Evolutionary conservation across 2,329 filamentous ascomycete species (phyloP), one percentile per base, ranked within the genome.

Genomic region (Seiridium cupressi): DNA sequence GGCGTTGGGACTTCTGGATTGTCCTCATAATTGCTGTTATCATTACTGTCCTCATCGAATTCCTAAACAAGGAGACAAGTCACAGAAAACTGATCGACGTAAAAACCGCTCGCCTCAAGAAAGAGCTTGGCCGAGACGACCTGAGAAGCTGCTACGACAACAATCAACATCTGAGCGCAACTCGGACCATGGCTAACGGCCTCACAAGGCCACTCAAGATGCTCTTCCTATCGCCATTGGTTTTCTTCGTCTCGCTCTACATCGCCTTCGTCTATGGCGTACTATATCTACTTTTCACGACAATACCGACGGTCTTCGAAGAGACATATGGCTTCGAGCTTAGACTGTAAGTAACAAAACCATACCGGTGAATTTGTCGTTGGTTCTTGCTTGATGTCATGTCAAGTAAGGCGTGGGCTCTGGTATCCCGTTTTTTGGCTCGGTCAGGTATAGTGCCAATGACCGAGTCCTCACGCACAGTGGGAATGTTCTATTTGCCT

Each of bases 171-270:
- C 60, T 55, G 48, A 58, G 54, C 42, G 58, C 44, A 32, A 55
- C 38, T 4, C 26, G 47, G 3, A 40, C 59, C 31, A 48, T 63
- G 10, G n/a, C 59, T 2, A 53, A 47, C 44, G 60, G 4, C 5
- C 70, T 81, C 18, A 68, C 79, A 9, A 70, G 81, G 3, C 83
- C 83, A 0, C 44, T 80, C 1, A 74, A 77, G 35, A 72, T 86
- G 60, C 77, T 86, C 1, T 66, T 81, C 61, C 76, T 79, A 1
- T 83, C 84, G 49, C 82, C 84, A 0, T 79, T 85, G 1, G 79
- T 86, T 0, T 77, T 84, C 18, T 76, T 82, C 34, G 56, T 74
- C 3, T 74, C 73, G 0, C 57, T 75, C 1, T 79, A 76, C 59
- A 69, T 69, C 3, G 72, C 71, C 1, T 69, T 78, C 18, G 64